phyloP scores from a whole-genome alignment of 176 grass and related monocot species.

The Melocanna baccifera region DNA sequence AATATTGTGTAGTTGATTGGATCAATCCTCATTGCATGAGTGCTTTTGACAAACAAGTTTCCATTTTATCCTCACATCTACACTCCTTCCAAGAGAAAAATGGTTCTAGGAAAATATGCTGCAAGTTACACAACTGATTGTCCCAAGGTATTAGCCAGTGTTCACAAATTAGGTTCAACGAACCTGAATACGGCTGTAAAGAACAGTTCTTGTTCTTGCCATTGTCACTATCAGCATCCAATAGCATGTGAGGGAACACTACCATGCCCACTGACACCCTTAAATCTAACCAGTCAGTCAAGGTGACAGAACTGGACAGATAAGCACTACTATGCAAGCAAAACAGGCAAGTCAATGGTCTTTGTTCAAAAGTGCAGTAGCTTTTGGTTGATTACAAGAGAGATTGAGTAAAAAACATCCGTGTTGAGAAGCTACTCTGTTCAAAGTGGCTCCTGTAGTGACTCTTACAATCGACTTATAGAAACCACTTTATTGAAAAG shows the following conservation, averaged over 20 bases:
- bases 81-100: not conserved
- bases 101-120: slow-evolving; percentile 1
- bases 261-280: not conserved
- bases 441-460: too few species aligned
- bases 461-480: too few species aligned
- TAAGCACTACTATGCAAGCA: slow-evolving; percentile 5
- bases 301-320: not conserved
- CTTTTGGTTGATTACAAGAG: too few species aligned
- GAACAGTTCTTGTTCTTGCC: not conserved
- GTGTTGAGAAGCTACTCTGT: too few species aligned
- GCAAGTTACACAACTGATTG: not conserved
- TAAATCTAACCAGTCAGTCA: not conserved
- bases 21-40: not conserved
- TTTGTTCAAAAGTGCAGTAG: too few species aligned
- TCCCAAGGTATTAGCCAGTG: not conserved
- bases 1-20: not conserved
- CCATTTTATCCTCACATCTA: not conserved
- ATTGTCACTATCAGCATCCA: not conserved
- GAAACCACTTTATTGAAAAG: too few species aligned
- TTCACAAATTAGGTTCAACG: not conserved
- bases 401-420: too few species aligned
- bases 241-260: not conserved
- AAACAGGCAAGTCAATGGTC: not conserved
- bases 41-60: slow-evolving; percentile 8
- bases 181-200: not conserved